Evolutionary conservation across 495 filamentous ascomycete genomes (phyloP).

Genomic region (Terfezia boudieri): DNA sequence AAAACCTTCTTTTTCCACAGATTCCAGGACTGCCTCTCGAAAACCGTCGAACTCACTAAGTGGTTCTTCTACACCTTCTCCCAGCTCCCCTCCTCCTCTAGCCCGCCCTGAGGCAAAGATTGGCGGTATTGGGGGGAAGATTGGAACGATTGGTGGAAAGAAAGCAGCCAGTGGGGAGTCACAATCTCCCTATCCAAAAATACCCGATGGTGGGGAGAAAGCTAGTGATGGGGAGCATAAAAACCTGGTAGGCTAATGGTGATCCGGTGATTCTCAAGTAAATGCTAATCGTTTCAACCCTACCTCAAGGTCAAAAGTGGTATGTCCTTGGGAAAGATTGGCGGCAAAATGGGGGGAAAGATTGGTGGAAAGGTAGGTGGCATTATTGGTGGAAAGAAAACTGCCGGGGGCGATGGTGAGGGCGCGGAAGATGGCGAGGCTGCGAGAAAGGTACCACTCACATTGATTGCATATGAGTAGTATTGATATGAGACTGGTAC

Average conservation of each 20-base stretch:
- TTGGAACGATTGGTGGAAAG: slow-evolving; percentile 40
- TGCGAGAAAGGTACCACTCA: background rate
- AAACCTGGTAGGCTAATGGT: too few species aligned
- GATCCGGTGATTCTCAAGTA: too few species aligned
- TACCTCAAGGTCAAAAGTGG: background rate
- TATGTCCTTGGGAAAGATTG: background rate
- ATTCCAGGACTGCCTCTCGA: too few species aligned
- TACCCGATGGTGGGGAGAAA: background rate
- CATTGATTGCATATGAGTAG: too few species aligned
- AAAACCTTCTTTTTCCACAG: too few species aligned
- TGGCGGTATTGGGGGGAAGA: slow-evolving; percentile 21
- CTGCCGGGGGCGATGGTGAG: background rate
- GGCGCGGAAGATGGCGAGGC: background rate
- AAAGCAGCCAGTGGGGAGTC: slow-evolving; percentile 77
- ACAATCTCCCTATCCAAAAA: background rate
- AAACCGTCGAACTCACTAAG: too few species aligned
- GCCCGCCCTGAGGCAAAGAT: too few species aligned
- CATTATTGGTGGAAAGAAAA: slow-evolving; percentile 3
- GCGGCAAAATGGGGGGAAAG: background rate
- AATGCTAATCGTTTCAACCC: background rate
- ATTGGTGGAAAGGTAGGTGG: slow-evolving; percentile 1
- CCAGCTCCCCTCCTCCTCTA: too few species aligned
- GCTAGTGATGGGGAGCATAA: background rate
- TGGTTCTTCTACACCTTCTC: too few species aligned
- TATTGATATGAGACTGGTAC: background rate